phyloP scores from a whole-genome alignment of 2,329 filamentous ascomycete species.

The Curvularia hawaiiensis region DNA sequence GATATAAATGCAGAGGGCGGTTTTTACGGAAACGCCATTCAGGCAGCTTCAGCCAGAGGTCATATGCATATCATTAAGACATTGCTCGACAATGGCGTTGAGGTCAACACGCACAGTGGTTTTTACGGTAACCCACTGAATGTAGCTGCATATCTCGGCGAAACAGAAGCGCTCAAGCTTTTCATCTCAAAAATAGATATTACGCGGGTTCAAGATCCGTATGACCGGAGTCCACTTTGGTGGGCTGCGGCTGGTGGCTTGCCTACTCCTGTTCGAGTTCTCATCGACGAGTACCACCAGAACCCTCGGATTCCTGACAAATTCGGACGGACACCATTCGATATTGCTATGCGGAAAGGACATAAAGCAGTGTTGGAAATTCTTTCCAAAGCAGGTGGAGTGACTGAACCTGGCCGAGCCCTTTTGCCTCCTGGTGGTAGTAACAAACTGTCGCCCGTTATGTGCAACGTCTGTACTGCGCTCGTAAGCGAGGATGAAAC shows the following conservation, averaged over 20 bases:
- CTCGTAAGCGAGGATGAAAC: not conserved
- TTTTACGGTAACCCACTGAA: not conserved
- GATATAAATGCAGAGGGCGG: conserved; percentile 21
- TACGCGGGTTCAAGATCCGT: not conserved
- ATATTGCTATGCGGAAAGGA: conserved; percentile 8
- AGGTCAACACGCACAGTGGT: not conserved
- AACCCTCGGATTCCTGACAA: conserved; percentile 7
- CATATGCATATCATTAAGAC: too few species aligned
- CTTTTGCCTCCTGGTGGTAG: too few species aligned
- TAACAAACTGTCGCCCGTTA: too few species aligned
- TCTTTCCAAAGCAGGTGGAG: not conserved
- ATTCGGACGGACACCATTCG: conserved; percentile 5
- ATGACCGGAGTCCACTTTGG: not conserved
- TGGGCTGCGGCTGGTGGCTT: not conserved
- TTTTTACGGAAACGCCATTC: conserved; percentile 23
- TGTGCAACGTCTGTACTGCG: not conserved
- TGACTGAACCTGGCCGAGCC: not conserved
- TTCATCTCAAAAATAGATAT: not conserved
- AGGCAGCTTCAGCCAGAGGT: too few species aligned
- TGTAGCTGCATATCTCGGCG: not conserved
- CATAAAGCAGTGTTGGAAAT: conserved; percentile 5
- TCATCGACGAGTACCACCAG: not conserved
- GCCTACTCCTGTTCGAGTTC: not conserved
- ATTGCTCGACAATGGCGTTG: not conserved
- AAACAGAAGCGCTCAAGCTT: not conserved